Evolutionary conservation across 345 rosid genomes (phyloP), one percentile per base, ranked within the genome.

Genomic region (Viola odorata): DNA sequence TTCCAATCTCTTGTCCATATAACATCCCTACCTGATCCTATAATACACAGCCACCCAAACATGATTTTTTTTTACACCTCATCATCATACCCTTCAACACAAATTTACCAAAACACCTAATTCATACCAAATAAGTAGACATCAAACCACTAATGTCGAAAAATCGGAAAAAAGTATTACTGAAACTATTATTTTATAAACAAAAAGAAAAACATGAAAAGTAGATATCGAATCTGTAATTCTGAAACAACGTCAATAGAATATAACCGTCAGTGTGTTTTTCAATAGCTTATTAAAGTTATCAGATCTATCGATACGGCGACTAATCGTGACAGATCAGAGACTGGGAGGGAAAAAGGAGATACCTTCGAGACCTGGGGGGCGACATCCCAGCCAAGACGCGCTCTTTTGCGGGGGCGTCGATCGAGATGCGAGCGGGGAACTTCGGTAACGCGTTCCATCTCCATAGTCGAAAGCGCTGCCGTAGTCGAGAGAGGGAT

Each of bases 21-120:
- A 84, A 84, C 71, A 82, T 80, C 78, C 88, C 96, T 85, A 89
- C 96, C 96, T 89, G 97, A 82, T 84, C 98, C 98, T 92, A 92
- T 23, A 23, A 23, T 97, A 89, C 78, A 89, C 80, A 86, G 75
- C 80, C 89, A 81, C 65, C 67, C 80, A 83, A 66, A 72, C 48
- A 74, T 53, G 62, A 77, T 69, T 67, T 69, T 13, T 13, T 52
- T 53, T 57, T 5, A 42, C 71, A 57, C 74, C 57, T 47, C 48
- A 17, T 11, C 52, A 41, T 56, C 60, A 52, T 40, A 57, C 45
- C 60, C 56, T 23, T 41, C 50, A 23, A 45, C 53, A 39, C 52
- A 15, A 42, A 45, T 23, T 6, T 11, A 12, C 39, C 58, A 68
- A 5, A 23, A 23, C 32, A 23, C 32, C 36, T 23, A 62, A 57